Conservation (phyloP, 2,329 filamentous ascomycete genomes). For the Thelonectria blattea region DNA sequence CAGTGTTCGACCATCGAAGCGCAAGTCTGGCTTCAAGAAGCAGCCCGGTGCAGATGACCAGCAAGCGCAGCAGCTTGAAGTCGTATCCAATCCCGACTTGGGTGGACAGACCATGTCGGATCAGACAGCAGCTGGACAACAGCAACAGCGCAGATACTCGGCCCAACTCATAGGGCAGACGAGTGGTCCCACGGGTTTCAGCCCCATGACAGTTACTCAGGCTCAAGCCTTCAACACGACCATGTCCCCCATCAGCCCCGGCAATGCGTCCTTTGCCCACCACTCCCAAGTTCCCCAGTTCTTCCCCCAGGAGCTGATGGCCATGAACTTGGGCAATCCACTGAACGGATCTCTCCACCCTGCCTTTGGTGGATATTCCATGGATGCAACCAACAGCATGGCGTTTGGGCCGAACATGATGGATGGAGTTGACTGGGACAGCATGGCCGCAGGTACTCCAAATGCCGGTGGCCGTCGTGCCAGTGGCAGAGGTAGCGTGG, state of each 20-base stretch:
- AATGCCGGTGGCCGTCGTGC: conserved; percentile 37
- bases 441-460: conserved; percentile 43
- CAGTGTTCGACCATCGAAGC: conserved; percentile 39
- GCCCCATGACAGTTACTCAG: conserved; percentile 50
- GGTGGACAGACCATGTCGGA: conserved; percentile 14
- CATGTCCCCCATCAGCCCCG: conserved; percentile 60
- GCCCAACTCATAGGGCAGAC: conserved; percentile 49
- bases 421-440: conserved; percentile 53
- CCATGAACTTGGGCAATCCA: conserved; percentile 57
- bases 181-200: conserved; percentile 48
- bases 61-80: conserved; percentile 30
- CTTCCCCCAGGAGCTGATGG: conserved; percentile 60
- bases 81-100: conserved; percentile 25
- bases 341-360: conserved; percentile 65
- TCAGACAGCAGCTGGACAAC: conserved; percentile 26
- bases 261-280: conserved; percentile 49
- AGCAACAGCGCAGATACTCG: conserved; percentile 49
- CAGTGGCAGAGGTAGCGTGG: conserved; percentile 39
- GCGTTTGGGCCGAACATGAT: conserved; percentile 47
- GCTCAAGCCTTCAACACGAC: conserved; percentile 52
- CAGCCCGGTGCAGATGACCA: conserved; percentile 22
- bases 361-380: conserved; percentile 75
- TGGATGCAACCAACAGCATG: conserved; percentile 49
- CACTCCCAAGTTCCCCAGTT: conserved; percentile 48
- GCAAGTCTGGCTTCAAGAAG: conserved; percentile 48